Base-by-base conservation (phyloP, 2,329 filamentous ascomycete genomes). In the Stylonectria norvegica region DNA sequence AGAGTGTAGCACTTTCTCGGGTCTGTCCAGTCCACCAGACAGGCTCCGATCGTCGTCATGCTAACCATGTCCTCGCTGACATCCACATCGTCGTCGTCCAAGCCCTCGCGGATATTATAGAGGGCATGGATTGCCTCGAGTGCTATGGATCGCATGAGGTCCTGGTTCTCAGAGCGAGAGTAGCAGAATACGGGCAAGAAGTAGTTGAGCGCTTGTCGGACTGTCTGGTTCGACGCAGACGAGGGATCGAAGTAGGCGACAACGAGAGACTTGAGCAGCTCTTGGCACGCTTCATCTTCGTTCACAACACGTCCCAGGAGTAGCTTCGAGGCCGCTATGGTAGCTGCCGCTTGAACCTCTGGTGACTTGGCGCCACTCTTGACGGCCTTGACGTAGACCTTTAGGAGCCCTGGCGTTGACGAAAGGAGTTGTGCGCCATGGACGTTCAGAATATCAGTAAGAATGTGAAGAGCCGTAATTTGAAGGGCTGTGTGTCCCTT, bases 181-280 rank as follows among this genome's bases (percentile, higher is more conserved):
- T 91, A 95, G 63, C 88, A 93, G 69, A 94, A 97, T 0, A 96
- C 90, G 0, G 91, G 91, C 23, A 97, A 71, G 73, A 96, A 96
- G 65, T 97, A 97, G 50, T 87, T 89, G 38, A 97, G 73, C 0
- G 87, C 85, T 64, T 97, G 91, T 16, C 89, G 76, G 5, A 96
- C 81, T 7, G 82, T 82, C 51, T 91, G 85, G 59, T 96, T 96
- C 19, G 77, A 74, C 1, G 79, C 76, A 4, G 86, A 93, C 4
- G 86, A 80, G 0, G 91, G 89, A 57, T 94, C 85, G 64, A 97
- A 97, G 68, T 95, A 97, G 7, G 86, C 81, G 4, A 95, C 72
- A 1, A 94, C 81, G 4, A 96, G 79, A 1, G 85, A 85, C 65
- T 86, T 89, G 36, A 97, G 78, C n/a, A 97, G 75, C 53, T 89